Base-by-base conservation (phyloP, 2,329 filamentous ascomycete species). In the Rutstroemia sp. region DNA sequence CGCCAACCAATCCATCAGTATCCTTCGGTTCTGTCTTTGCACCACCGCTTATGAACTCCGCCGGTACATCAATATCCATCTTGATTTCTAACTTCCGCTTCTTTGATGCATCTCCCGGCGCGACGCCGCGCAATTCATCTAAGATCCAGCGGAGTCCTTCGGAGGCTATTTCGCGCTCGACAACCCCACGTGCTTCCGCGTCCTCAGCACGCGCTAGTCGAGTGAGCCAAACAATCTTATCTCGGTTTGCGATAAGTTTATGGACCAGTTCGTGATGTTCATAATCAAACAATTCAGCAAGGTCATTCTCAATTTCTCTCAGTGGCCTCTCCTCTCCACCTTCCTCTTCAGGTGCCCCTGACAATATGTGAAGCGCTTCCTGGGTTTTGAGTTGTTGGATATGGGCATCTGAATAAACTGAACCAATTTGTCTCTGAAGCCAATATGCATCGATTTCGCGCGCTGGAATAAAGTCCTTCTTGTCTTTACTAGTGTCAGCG, bases 241-340 rank as follows among this genome's bases (percentile, higher is more conserved):
- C 89, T 57, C 90, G 83, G 72, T 99, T 99, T 64, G 87, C 83
- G 56, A 97, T 91, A 16, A 99, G 80, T 71, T 90, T 92, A 61
- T 89, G 86, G 25, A 97, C 94, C 54, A 96, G 79, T 61, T 96
- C 91, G 59, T 95, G 90, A 67, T 96, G 88, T 66, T 97, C 92
- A 67, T 95, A 99, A 67, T 99, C 94, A 65, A 99, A 97, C 0
- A 99, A 80, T 66, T 96, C 94, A 88, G 97, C 97, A 57, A 99
- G 78, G 61, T 99, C 94, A 71, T 99, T 99, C 68, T 99, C 94
- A 56, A 97, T 92, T 67, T 99, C 92, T 66, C 92, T 86, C 30
- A 97, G 77, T 14, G 88, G 81, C 71, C 89, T 92, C 67, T 95
- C 90, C 58, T 92, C 86, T 16, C 87, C 91, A 55, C 88, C 86